phyloP scores from a whole-genome alignment of 2,329 filamentous ascomycete species.

The Fusarium floridanum region DNA sequence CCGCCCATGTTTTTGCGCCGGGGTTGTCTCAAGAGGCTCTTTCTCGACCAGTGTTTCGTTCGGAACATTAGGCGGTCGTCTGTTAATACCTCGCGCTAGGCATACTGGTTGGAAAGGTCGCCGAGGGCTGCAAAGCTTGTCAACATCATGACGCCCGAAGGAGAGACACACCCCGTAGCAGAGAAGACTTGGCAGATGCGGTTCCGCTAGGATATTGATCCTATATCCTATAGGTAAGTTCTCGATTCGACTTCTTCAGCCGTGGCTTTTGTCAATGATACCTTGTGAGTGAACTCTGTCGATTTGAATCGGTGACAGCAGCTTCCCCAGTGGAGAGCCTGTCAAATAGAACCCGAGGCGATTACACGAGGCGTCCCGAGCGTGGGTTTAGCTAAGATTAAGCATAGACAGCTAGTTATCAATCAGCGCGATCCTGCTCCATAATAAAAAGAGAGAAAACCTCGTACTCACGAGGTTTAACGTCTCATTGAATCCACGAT shows the following conservation, averaged over 20 bases:
- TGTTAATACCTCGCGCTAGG: not conserved
- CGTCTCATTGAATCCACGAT: conserved; percentile 1
- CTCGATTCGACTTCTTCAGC: not conserved
- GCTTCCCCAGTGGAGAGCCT: not conserved
- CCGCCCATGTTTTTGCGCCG: not conserved
- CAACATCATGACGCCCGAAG: not conserved
- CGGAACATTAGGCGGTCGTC: not conserved
- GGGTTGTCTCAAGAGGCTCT: not conserved
- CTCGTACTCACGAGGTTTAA: not conserved
- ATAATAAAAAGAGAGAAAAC: not conserved
- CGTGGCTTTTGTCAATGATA: not conserved
- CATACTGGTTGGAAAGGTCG: not conserved
- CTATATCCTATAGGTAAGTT: not conserved
- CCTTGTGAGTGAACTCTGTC: not conserved
- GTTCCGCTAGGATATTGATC: not conserved
- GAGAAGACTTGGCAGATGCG: not conserved
- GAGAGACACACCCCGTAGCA: not conserved
- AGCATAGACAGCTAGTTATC: conserved; percentile 1
- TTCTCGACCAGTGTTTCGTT: not conserved
- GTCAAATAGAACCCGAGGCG: not conserved
- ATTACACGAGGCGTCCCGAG: not conserved
- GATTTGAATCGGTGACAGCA: not conserved
- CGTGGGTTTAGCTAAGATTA: conserved; percentile 1
- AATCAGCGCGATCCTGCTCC: not conserved
- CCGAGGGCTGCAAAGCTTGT: not conserved